Percentiles rank a stretch among this genome's conserved stretches.
These are phyloP conservation scores for Hanseniaspora jakobsenii DNA, from an alignment of 805 yeast genomes.

Conservation along the genomic window DNA sequence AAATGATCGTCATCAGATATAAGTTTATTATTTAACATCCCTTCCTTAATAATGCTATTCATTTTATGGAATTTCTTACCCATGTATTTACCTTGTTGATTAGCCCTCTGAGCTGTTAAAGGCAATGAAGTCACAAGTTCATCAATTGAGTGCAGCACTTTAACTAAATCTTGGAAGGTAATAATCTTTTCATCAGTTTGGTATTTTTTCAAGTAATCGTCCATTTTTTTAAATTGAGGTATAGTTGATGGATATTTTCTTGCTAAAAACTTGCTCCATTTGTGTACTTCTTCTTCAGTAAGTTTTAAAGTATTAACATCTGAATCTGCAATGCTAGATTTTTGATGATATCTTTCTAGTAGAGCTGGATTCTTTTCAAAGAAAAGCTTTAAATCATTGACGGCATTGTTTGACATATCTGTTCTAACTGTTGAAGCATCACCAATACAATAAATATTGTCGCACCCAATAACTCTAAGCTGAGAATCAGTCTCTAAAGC, in stretches of 20 bases:
- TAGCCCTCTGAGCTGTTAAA: constrained; percentile 64
- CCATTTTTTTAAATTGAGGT: constrained; percentile 42
- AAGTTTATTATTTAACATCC: constrained; percentile 13
- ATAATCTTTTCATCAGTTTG: constrained; percentile 41
- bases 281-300: constrained; percentile 38
- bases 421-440: constrained; percentile 60
- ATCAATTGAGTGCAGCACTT: constrained; percentile 43
- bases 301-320: constrained; percentile 31
- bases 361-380: constrained; percentile 22
- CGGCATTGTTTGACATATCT: constrained; percentile 44
- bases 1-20: constrained; percentile 37
- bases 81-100: constrained; percentile 56
- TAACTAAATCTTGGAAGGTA: constrained; percentile 40
- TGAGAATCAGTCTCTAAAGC: constrained; percentile 74
- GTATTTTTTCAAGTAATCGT: constrained; percentile 41
- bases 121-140: constrained; percentile 55
- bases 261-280: constrained; percentile 37
- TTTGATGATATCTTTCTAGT: constrained; percentile 37
- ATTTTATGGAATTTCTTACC: constrained; percentile 48
- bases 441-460: constrained; percentile 61
- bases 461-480: constrained; percentile 55
- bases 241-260: constrained; percentile 46
- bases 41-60: constrained; percentile 31
- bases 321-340: too few relatives aligned
- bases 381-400: constrained; percentile 34